Evolutionary conservation across 176 grass and related monocot species (phyloP).

Genomic region (Oryza australiensis): DNA sequence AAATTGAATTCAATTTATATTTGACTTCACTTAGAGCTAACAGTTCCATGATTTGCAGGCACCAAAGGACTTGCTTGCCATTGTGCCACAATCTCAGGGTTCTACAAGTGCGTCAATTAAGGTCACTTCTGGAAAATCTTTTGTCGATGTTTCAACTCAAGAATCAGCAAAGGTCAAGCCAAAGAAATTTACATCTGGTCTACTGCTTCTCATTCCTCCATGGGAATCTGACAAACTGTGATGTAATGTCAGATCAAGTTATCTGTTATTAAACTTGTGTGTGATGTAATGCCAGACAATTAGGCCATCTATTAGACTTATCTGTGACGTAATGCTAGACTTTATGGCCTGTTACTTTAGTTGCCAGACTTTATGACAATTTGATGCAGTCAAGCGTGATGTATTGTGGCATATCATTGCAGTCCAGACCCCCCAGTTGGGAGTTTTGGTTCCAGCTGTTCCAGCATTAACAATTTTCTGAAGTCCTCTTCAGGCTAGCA

Average conservation of each 20-base stretch:
- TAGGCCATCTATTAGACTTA: too few species aligned
- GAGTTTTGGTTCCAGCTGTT: constrained; percentile 24
- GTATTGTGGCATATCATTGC: too few species aligned
- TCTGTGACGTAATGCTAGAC: too few species aligned
- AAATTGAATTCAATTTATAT: not conserved
- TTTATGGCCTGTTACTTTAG: too few species aligned
- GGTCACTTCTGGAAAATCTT: not conserved
- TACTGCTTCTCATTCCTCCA: not conserved
- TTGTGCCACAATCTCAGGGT: not conserved
- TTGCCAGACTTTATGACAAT: not conserved
- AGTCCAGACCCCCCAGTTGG: too few species aligned
- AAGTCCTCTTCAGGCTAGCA: not conserved
- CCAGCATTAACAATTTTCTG: constrained; percentile 38
- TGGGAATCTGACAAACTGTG: not conserved
- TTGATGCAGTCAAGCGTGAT: constrained; percentile 9
- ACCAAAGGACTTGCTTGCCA: not conserved
- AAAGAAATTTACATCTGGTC: not conserved
- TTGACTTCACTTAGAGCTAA: not conserved
- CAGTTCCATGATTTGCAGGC: not conserved
- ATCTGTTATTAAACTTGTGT: too few species aligned
- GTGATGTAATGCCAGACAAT: too few species aligned
- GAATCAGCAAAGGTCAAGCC: too few species aligned
- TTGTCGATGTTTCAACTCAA: not conserved
- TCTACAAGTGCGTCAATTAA: not conserved
- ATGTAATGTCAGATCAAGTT: not conserved